phyloP scores from a whole-genome alignment of 2,329 filamentous ascomycete genomes.

The Beauveria medogensis region DNA sequence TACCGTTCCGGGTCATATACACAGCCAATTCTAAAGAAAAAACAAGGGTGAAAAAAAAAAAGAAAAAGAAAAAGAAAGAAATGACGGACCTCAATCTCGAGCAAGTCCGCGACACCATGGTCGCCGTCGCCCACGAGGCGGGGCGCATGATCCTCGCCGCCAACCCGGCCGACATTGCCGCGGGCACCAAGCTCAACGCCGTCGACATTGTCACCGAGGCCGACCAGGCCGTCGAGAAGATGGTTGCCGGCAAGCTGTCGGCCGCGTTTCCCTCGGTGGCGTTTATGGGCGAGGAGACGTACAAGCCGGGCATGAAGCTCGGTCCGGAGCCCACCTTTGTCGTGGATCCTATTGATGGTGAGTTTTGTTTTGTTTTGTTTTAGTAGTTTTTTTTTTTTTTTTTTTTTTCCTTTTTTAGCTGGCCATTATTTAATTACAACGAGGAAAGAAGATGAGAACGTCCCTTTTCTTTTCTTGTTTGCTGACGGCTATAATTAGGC shows the following conservation, averaged over 20 bases:
- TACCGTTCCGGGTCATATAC: too few relatives aligned
- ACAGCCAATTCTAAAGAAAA: background rate
- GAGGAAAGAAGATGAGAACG: background rate
- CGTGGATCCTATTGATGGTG: constrained; percentile 72
- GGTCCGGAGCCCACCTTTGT: constrained; percentile 66
- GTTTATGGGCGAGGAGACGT: constrained; percentile 73
- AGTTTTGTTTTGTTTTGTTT: background rate
- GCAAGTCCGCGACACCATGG: constrained; percentile 52
- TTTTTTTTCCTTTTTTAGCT: background rate
- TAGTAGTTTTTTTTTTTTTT: too few relatives aligned
- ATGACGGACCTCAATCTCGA: constrained; percentile 54
- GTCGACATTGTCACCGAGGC: constrained; percentile 62
- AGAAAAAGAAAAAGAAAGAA: constrained; percentile 3
- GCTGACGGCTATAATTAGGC: constrained; percentile 14
- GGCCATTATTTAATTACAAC: too few relatives aligned
- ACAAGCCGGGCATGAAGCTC: constrained; percentile 56
- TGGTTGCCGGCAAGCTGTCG: constrained; percentile 47
- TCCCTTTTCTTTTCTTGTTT: background rate
- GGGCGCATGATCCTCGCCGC: constrained; percentile 56
- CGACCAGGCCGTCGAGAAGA: constrained; percentile 56
- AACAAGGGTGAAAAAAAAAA: constrained; percentile 19
- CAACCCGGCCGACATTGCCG: constrained; percentile 48
- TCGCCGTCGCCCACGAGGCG: constrained; percentile 54
- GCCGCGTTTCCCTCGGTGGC: constrained; percentile 45
- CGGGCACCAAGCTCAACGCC: constrained; percentile 58